Evolutionary conservation across 2,329 filamentous ascomycete genomes (phyloP).

Genomic region (Hymenoscyphus albidus): DNA sequence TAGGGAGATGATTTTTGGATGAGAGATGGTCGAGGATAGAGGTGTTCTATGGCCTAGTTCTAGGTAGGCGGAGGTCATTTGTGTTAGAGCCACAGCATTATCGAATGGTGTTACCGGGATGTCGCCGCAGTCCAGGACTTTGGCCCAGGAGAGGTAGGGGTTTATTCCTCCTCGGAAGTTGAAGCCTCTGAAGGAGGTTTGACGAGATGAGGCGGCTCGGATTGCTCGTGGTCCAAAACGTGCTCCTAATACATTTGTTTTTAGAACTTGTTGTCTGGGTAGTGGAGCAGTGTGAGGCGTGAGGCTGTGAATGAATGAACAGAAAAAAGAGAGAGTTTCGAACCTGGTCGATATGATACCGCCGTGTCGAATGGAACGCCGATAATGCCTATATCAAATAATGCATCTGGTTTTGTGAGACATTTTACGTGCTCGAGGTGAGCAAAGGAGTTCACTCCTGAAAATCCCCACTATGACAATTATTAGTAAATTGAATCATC

Average conservation of each 20-base stretch:
- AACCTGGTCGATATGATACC: slow-evolving; percentile 65
- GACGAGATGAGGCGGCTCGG: slow-evolving; percentile 74
- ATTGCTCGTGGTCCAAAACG: slow-evolving; percentile 87
- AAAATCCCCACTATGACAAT: slow-evolving; percentile 54
- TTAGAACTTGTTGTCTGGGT: neutral
- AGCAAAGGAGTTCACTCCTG: slow-evolving; percentile 71
- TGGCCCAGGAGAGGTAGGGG: slow-evolving; percentile 76
- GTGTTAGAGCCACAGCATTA: slow-evolving; percentile 72
- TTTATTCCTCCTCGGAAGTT: slow-evolving; percentile 81
- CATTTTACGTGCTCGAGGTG: slow-evolving; percentile 68
- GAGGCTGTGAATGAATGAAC: neutral
- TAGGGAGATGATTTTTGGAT: slow-evolving; percentile 54
- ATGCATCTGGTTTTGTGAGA: slow-evolving; percentile 58
- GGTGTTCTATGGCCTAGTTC: slow-evolving; percentile 30
- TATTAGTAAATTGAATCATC: neutral
- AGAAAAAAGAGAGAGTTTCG: slow-evolving; percentile 20
- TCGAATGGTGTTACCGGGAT: slow-evolving; percentile 85
- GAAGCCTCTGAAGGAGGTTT: slow-evolving; percentile 75
- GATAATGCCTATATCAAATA: slow-evolving; percentile 68
- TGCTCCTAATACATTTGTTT: slow-evolving; percentile 45
- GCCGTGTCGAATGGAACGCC: slow-evolving; percentile 73
- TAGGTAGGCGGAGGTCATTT: slow-evolving; percentile 59
- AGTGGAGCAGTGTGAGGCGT: neutral
- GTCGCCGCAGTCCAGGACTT: slow-evolving; percentile 83
- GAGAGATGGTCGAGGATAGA: slow-evolving; percentile 24